Conservation (phyloP, 192 early-diverging fungal species). For the Linnemannia elongata region DNA sequence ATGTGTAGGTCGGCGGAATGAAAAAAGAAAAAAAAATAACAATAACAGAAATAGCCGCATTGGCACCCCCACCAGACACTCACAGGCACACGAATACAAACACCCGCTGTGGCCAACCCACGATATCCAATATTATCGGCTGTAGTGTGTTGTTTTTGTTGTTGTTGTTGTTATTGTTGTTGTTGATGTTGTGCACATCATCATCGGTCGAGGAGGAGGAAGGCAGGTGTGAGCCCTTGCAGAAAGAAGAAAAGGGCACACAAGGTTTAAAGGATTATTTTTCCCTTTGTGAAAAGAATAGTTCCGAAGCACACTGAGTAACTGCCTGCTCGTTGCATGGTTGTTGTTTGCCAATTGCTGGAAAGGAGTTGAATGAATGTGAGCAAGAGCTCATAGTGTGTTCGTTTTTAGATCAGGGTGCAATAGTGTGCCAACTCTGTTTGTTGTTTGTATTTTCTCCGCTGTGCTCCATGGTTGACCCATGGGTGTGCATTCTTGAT, state of each 20-base stretch:
- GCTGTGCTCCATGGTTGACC: background rate
- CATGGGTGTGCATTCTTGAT: background rate
- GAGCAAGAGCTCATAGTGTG: background rate
- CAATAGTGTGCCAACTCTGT: background rate
- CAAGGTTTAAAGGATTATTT: background rate
- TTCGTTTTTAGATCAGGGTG: conserved; percentile 5
- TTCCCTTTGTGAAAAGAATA: background rate
- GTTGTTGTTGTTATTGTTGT: background rate
- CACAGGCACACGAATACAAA: background rate
- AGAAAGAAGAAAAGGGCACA: background rate
- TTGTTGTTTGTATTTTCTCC: too few relatives aligned
- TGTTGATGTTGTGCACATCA: background rate
- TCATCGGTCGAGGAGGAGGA: background rate
- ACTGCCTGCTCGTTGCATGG: background rate
- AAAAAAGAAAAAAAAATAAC: conserved; percentile 1
- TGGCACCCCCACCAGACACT: background rate
- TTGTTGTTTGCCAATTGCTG: background rate
- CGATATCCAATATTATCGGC: background rate
- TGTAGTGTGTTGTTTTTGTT: background rate
- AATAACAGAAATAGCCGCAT: background rate
- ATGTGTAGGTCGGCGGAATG: background rate
- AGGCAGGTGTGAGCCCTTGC: background rate
- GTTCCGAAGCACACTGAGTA: conserved; percentile 6
- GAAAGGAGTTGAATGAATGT: background rate
- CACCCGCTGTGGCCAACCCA: conserved; percentile 4